These are phyloP conservation scores for Moesziomyces antarcticus DNA, from an alignment of 1,284 basidiomycete species.

Conservation along the genomic window DNA sequence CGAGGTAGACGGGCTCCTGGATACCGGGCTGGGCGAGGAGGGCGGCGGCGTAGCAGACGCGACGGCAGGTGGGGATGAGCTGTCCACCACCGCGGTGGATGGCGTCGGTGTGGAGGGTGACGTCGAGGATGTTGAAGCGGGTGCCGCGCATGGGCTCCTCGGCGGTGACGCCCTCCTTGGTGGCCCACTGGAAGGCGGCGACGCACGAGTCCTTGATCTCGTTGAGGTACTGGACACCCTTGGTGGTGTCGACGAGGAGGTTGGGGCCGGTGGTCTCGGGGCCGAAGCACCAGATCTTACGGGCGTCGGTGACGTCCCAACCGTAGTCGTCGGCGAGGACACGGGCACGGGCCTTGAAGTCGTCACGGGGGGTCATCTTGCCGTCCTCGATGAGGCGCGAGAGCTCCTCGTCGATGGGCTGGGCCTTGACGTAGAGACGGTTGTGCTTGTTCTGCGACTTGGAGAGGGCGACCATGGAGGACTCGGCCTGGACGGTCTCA, in stretches of 20 bases:
- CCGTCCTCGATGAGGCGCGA: conserved; percentile 91
- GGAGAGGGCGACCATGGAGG: conserved; percentile 93
- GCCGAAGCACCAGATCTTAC: conserved; percentile 99
- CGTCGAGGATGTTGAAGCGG: conserved; percentile 95
- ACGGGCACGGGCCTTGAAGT: conserved; percentile 97
- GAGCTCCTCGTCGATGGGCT: conserved; percentile 93
- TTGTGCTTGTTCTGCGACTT: conserved; percentile 99
- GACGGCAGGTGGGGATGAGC: conserved; percentile 93
- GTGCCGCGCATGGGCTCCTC: conserved; percentile 99
- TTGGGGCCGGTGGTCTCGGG: conserved; percentile 98
- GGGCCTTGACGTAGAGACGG: conserved; percentile 92
- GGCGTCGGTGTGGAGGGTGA: conserved; percentile 96
- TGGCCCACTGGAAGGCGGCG: conserved; percentile 99
- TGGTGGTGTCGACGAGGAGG: conserved; percentile 96
- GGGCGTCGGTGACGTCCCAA: conserved; percentile 99
- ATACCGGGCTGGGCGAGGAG: conserved; percentile 89
- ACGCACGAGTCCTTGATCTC: conserved; percentile 99
- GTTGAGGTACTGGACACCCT: conserved; percentile 80
- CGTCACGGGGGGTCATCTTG: conserved; percentile 88
- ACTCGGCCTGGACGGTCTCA: conserved; percentile 97
- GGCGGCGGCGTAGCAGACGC: conserved; percentile 95
- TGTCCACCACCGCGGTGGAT: conserved; percentile 99
- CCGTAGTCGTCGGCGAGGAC: conserved; percentile 94
- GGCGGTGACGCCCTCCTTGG: conserved; percentile 82
- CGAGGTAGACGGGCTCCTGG: conserved; percentile 96